Conservation (phyloP, 768 basidiomycete species). For the Crucibulum laeve region DNA sequence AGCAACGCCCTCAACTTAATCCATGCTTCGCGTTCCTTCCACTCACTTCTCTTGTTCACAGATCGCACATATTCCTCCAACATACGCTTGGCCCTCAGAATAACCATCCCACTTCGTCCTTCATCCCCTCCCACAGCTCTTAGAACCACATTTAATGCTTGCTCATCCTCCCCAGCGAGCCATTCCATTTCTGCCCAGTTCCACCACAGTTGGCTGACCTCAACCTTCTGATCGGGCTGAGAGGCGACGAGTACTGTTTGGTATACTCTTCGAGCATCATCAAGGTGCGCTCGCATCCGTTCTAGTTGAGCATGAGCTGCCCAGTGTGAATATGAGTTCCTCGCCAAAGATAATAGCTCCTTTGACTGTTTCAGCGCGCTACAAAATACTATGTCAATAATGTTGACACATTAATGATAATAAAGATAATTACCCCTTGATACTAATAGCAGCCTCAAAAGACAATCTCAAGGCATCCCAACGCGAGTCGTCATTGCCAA, state of each 20-base stretch:
- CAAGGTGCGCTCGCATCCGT: conserved; percentile 53
- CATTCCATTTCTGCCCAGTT: conserved; percentile 87
- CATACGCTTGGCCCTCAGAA: conserved; percentile 61
- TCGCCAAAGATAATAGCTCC: conserved; percentile 47
- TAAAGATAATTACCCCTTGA: conserved; percentile 50
- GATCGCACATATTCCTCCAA: conserved; percentile 47
- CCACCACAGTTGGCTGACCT: conserved; percentile 61
- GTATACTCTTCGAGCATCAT: conserved; percentile 78
- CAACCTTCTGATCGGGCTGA: conserved; percentile 26
- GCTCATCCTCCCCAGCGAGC: conserved; percentile 47
- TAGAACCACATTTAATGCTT: conserved; percentile 49
- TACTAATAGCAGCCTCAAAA: conserved; percentile 58
- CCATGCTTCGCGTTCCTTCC: conserved; percentile 66
- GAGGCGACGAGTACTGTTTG: conserved; percentile 56
- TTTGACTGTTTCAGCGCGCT: conserved; percentile 74
- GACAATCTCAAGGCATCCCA: conserved; percentile 68
- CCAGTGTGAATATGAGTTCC: conserved; percentile 65
- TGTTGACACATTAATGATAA: not conserved
- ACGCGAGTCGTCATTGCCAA: conserved; percentile 42
- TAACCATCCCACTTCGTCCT: conserved; percentile 39
- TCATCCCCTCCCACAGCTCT: conserved; percentile 52
- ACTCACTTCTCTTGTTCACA: conserved; percentile 20
- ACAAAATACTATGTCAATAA: conserved; percentile 1
- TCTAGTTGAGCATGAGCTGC: conserved; percentile 75
- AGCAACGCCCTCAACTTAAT: conserved; percentile 60